Evolutionary conservation across 352 stramenopile genomes (phyloP), one percentile per base, ranked within the genome.

Genomic region (Stephanocyclus meneghinianus): DNA sequence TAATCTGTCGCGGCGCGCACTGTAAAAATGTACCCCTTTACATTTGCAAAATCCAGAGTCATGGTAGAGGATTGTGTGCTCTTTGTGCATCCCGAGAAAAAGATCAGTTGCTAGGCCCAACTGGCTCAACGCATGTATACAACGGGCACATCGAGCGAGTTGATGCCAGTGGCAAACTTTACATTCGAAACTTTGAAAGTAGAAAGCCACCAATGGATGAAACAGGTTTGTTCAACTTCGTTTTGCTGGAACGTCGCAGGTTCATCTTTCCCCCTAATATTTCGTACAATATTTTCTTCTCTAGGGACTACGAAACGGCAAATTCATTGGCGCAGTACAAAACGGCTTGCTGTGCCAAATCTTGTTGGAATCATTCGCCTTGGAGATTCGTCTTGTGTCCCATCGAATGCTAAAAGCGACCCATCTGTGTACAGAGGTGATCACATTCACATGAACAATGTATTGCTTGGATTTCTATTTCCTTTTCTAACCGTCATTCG

Each of bases 261-360:
- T 50, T 11, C 9, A 50, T 53, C 50, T 42, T 62, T 50, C 18
- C 16, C 16, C 5, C 64, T n/a, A 35, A 37, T 26, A 26, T 63
- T 7, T 63, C 8, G 45, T 53, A 16, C 13, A 26, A 26, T 63
- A 47, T n/a, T 6, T 35, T 57, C 15, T 74, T 6, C 53, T 32
- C 0, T 8, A 47, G 62, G 40, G 18, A 56, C 29, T 3, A 48
- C 47, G 11, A 30, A 51, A 35, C 30, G 74, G 7, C 56, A 71
- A 0, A 94, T 96, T 63, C 92, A 96, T 32, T 96, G 92, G 93
- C 87, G 86, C 59, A 96, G 88, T 1, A 96, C 93, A 1, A 94
- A 93, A 57, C 86, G 93, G 0, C 72, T 96, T 0, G 87, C 90
- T 30, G 91, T 85, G 44, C 90, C 93, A 6, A 96, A 96, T 66